Base-by-base conservation (phyloP, 23 red algal genomes). In the Chondrus crispus region DNA sequence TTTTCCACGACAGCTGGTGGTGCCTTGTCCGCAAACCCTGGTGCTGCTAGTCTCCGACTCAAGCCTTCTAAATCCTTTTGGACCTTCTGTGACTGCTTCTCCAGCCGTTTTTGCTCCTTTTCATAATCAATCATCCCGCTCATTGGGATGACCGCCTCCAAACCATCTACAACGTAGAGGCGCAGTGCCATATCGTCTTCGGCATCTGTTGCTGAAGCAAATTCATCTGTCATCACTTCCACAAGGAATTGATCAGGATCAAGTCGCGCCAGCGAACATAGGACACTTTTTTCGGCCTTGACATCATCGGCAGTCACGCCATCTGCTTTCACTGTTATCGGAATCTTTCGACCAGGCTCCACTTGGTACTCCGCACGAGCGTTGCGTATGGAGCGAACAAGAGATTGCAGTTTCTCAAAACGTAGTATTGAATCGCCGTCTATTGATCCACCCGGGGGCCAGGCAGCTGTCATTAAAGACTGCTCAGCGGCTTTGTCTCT, bases 291-390 rank as follows among this genome's bases (percentile, higher is more conserved):
- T 82, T 95, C 88, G n/a, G 41, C 55, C 39, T 44, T 30, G n/a
- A 96, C 60, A 76, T 88, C 82, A 5, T 51, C 42, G 7, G 73
- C 77, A 32, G 89, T 66, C 30, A 76, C 39, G 28, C 42, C 38
- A 55, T 96, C 93, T 37, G 91, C 79, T 41, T 40, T 29, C 7
- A 98, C 46, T 16, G 78, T 76, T 42, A 98, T 33, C 10, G 92
- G 69, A 42, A 98, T 85, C 40, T 84, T 82, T 32, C 84, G 66
- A 36, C 53, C 49, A 35, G 94, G 94, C 36, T 93, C 89, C 2
- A 98, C 93, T 37, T 92, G 91, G 84, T 98, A 94, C 82, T 94
- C 93, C 46, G 91, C 85, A 41, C 97, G 86, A 5, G 95, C 92
- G 77, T 98, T 95, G 11, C 97, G 89, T 20, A 98, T 86, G 30